Evolutionary conservation across 78 protist genomes (phyloP).

Genomic region (Dictyostelium purpureum): DNA sequence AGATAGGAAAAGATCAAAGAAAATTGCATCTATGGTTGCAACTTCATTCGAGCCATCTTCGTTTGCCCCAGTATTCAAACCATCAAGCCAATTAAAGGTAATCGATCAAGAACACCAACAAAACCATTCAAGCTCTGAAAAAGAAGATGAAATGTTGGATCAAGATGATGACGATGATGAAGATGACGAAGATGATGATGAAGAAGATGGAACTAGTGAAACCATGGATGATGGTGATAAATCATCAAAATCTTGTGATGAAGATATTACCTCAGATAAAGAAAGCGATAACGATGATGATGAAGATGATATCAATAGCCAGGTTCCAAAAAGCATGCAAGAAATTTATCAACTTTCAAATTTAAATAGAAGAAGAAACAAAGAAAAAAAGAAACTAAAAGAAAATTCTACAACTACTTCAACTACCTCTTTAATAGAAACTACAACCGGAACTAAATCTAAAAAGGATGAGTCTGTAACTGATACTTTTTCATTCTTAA

Average conservation of each 20-base stretch:
- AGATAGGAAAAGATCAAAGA: constrained; percentile 40
- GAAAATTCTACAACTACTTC: not conserved
- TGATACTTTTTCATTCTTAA: constrained; percentile 61
- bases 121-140: no score
- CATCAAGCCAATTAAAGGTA: constrained; percentile 3
- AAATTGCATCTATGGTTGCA: constrained; percentile 67
- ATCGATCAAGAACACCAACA: not conserved
- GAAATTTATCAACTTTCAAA: constrained; percentile 78
- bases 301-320: not conserved
- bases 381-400: constrained; percentile 64
- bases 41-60: constrained; percentile 59
- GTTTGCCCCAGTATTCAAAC: constrained; percentile 59
- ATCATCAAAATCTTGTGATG: not conserved
- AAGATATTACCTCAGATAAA: not conserved
- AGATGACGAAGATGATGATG: constrained; percentile 10
- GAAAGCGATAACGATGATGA: not conserved
- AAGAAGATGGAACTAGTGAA: not conserved
- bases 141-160: not conserved
- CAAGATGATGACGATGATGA: not conserved
- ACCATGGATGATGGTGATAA: constrained; percentile 1
- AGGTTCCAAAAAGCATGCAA: constrained; percentile 82
- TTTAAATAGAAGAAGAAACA: constrained; percentile 70
- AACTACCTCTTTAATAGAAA: not conserved
- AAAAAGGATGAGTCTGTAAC: constrained; percentile 31
- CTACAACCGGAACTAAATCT: not conserved